Percentiles rank a stretch among this genome's conserved stretches.
Evolutionary conservation across 2,329 filamentous ascomycete species (phyloP).

Genomic region (Basipetospora chlamydospora): DNA sequence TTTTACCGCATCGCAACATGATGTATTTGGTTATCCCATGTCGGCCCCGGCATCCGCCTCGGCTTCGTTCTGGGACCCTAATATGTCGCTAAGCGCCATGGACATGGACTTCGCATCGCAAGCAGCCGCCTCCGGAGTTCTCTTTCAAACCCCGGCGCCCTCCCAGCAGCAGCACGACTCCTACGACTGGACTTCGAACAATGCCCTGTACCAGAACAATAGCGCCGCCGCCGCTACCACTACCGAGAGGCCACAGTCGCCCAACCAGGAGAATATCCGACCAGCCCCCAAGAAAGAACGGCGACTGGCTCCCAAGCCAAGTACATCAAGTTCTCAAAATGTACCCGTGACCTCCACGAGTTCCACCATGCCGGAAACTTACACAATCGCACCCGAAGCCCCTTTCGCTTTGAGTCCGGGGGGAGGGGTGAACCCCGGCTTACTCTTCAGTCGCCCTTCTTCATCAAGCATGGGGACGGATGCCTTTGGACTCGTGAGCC

Average conservation of each 20-base stretch:
- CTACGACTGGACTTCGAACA: conserved; percentile 41
- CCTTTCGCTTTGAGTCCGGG: conserved; percentile 33
- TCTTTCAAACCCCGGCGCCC: conserved; percentile 15
- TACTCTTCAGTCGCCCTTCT: conserved; percentile 39
- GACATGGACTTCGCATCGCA: conserved; percentile 41
- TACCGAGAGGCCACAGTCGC: conserved; percentile 8
- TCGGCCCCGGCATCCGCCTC: conserved; percentile 39
- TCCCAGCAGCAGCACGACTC: not conserved
- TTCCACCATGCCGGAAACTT: conserved; percentile 20
- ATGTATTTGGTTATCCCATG: conserved; percentile 46
- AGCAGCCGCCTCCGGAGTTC: conserved; percentile 9
- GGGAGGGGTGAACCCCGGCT: conserved; percentile 42
- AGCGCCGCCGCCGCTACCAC: conserved; percentile 13
- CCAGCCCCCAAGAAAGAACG: conserved; percentile 25
- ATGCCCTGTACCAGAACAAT: conserved; percentile 39
- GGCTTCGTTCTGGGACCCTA: conserved; percentile 43
- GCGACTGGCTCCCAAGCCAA: conserved; percentile 34
- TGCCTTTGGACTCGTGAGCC: conserved; percentile 9
- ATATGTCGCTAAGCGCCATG: conserved; percentile 36
- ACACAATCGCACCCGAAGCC: conserved; percentile 24
- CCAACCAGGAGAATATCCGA: conserved; percentile 22
- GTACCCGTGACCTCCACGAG: not conserved
- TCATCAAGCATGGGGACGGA: conserved; percentile 30
- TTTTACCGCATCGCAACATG: conserved; percentile 31
- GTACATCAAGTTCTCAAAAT: conserved; percentile 16